Evolutionary conservation across 129 eudicot species (phyloP), one percentile per base, ranked within the genome.

Genomic region (Artemisia argyi): DNA sequence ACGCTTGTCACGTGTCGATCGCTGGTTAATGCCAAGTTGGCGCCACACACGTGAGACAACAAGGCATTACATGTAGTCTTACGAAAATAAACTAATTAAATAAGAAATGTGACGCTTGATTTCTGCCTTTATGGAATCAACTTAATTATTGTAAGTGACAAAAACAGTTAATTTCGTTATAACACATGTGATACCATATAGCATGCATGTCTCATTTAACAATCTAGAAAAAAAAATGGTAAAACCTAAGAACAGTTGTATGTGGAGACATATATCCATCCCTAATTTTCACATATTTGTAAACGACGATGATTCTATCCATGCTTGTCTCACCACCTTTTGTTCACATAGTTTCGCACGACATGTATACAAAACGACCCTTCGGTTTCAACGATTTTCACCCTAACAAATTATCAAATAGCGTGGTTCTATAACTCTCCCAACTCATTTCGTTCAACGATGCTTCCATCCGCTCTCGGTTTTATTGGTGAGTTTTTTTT

Each of bases 181-280:
- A 58, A 17, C 9, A 11, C 24, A 35, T 35, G 65, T 56, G 76
- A 77, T 68, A 17, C 76, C 47, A 60, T 4, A 52, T 56, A 52
- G 64, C 30, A 60, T 50, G 64, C 30, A 60, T 50, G 50, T 68
- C 70, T 76, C 75, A 50, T 69, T 53, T 53, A 44, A 22, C 42
- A 51, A 32, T 61, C 50, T 58, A 60, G 12, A 66, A 56, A 47
- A 56, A 56, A 47, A 26, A 24, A 9, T 68, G 81, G 61, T 2
- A 61, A 60, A 77, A 61, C 81, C 81, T 60, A 77, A 52, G 76
- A 69, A 39, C 35, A 39, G 60, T 68, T 68, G 54, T 67, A 50
- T 18, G 3, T 11, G 28, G 1, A 19, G 19, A 56, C 22, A 16
- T 22, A 16, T 3, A 19, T 66, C 14, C 74, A 52, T 18, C 56